Conservation (phyloP, 129 eudicot genomes). For the Tagetes erecta region DNA sequence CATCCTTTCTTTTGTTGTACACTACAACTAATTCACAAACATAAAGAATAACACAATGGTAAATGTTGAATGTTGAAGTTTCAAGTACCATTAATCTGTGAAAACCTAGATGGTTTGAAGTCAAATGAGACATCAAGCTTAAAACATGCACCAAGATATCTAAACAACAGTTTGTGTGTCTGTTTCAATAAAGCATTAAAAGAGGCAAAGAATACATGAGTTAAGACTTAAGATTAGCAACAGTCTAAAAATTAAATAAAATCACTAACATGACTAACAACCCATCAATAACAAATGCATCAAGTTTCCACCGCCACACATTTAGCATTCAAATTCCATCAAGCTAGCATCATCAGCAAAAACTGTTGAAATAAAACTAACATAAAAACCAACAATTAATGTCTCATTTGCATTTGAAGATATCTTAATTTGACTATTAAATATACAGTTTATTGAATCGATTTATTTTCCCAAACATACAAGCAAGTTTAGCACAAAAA, state of each 20-base stretch:
- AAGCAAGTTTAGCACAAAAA: not conserved
- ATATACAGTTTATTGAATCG: not conserved
- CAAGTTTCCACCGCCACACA: not conserved
- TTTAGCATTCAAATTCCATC: not conserved
- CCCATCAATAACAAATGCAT: not conserved
- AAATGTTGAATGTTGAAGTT: no score
- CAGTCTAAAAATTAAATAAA: not conserved
- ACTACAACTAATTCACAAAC: no score
- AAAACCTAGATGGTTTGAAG: not conserved
- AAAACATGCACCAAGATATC: not conserved
- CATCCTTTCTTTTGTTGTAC: no score
- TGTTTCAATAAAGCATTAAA: not conserved
- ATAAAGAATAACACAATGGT: no score
- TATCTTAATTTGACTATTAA: not conserved
- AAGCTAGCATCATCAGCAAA: conserved; percentile 13
- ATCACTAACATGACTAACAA: no score
- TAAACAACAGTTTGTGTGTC: not conserved
- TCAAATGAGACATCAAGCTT: not conserved
- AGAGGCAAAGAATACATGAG: not conserved
- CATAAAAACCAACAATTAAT: not conserved
- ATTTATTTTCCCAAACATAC: not conserved
- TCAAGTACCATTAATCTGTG: not conserved
- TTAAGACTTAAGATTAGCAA: not conserved
- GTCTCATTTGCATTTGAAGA: not conserved
- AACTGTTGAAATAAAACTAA: not conserved